Percentiles rank a stretch among this genome's conserved stretches.
Evolutionary conservation across 225 moss, liverwort and hornwort species (phyloP).

Genomic region (Anthoceros angustus): DNA sequence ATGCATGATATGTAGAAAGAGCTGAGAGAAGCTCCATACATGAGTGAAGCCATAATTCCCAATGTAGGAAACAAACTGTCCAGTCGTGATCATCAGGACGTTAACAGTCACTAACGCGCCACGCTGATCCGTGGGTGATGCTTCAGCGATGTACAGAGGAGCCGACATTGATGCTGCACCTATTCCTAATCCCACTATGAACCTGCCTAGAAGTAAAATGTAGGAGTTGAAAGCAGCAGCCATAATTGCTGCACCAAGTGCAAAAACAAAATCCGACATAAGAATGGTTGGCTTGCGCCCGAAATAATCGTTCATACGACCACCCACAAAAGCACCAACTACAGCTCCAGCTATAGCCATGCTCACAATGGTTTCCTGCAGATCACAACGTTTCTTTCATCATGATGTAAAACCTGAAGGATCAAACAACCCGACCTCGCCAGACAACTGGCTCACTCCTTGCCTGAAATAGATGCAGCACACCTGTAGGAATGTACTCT

Average conservation of each 20-base stretch:
- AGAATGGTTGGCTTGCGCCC: slow-evolving; percentile 63
- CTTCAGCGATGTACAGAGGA: slow-evolving; percentile 86
- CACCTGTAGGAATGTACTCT: slow-evolving; percentile 22
- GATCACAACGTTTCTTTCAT: not conserved
- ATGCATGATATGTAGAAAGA: not conserved
- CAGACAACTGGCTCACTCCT: not conserved
- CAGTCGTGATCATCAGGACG: slow-evolving; percentile 70
- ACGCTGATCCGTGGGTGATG: slow-evolving; percentile 49
- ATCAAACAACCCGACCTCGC: not conserved
- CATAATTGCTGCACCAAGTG: slow-evolving; percentile 65
- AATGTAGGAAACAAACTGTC: slow-evolving; percentile 66
- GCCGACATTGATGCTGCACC: slow-evolving; percentile 84
- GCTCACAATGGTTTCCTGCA: slow-evolving; percentile 69
- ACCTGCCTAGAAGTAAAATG: slow-evolving; percentile 49
- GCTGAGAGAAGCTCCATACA: slow-evolving; percentile 14
- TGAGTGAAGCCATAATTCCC: slow-evolving; percentile 67
- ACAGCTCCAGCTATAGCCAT: slow-evolving; percentile 78
- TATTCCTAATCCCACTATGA: slow-evolving; percentile 69
- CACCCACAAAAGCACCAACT: slow-evolving; percentile 54
- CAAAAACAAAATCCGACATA: slow-evolving; percentile 44
- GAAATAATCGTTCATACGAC: slow-evolving; percentile 38
- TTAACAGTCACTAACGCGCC: slow-evolving; percentile 72
- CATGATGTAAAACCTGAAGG: not conserved
- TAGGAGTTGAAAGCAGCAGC: slow-evolving; percentile 42
- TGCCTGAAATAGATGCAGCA: no score